phyloP scores from a whole-genome alignment of 345 rosid species.

The Eucalyptus sp. region DNA sequence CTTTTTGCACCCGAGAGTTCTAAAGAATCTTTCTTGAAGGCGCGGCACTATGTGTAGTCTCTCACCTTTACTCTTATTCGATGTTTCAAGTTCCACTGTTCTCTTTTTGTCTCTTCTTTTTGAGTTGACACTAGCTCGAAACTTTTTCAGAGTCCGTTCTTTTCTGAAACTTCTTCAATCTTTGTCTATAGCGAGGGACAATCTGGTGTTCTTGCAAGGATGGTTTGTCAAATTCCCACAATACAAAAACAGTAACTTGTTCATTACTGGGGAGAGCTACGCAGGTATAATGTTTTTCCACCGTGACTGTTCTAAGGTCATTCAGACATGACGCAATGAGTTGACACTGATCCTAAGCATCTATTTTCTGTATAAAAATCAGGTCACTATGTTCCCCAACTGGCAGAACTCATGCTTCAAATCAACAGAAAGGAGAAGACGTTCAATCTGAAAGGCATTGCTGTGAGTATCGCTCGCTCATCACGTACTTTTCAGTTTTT shows the following conservation, averaged over 20 bases:
- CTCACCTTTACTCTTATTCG: not conserved
- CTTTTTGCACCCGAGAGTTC: not conserved
- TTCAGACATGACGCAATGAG: not conserved
- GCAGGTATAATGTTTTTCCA: conserved; percentile 45
- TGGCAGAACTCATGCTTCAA: conserved; percentile 79
- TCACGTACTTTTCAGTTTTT: not conserved
- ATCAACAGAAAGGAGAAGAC: conserved; percentile 59
- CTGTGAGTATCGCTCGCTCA: conserved; percentile 38
- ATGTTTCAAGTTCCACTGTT: not conserved
- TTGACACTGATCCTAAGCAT: not conserved
- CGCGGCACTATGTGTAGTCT: not conserved
- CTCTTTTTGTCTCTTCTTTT: conserved; percentile 4
- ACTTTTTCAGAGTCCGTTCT: conserved; percentile 5
- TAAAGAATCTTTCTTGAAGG: not conserved
- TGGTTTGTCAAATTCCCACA: conserved; percentile 89
- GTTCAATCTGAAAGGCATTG: conserved; percentile 87
- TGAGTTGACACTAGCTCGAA: conserved; percentile 7
- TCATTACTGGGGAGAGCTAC: conserved; percentile 92
- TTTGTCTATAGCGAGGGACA: conserved; percentile 68
- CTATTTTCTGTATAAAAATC: not conserved
- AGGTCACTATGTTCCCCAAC: conserved; percentile 94
- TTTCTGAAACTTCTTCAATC: conserved; percentile 17
- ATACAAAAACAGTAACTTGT: conserved; percentile 82
- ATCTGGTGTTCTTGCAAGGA: conserved; percentile 74
- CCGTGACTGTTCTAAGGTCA: not conserved